These are phyloP conservation scores for Termitomyces sp. DNA, from an alignment of 768 basidiomycete species.

Conservation along the genomic window DNA sequence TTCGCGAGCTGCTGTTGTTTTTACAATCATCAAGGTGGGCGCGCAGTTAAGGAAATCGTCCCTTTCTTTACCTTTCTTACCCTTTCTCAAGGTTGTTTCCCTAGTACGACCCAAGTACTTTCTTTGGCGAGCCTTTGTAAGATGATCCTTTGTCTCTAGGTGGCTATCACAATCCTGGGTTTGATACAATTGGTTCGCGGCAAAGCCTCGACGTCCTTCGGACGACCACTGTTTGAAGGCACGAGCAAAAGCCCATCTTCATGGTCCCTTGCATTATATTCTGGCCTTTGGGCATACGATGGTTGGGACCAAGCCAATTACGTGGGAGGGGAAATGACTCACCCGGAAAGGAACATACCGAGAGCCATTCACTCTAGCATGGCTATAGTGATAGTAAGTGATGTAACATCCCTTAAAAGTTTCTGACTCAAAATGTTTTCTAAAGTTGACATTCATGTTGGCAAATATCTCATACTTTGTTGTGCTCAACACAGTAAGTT, in stretches of 20 bases:
- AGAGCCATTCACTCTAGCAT: constrained; percentile 89
- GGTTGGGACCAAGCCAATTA: constrained; percentile 96
- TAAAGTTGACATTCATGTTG: constrained; percentile 69
- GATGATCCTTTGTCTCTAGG: constrained; percentile 31
- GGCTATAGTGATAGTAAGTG: constrained; percentile 68
- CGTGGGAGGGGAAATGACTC: constrained; percentile 84
- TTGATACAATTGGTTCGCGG: constrained; percentile 74
- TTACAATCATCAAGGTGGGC: constrained; percentile 80
- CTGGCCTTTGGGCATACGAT: constrained; percentile 93
- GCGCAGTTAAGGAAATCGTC: background rate
- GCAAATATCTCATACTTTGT: constrained; percentile 92
- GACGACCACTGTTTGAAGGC: constrained; percentile 62
- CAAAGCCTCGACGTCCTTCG: constrained; percentile 64
- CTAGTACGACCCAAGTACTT: constrained; percentile 42
- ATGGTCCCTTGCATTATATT: constrained; percentile 93
- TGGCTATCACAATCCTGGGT: constrained; percentile 75
- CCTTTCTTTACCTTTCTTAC: background rate
- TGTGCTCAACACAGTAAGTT: constrained; percentile 75
- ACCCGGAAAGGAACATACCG: constrained; percentile 84
- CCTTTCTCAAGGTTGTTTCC: constrained; percentile 48
- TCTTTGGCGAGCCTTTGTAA: constrained; percentile 1
- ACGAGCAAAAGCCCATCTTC: constrained; percentile 77
- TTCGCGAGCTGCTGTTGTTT: constrained; percentile 78
- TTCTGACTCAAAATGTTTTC: background rate
- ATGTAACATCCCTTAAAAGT: constrained; percentile 1